Evolutionary conservation across 805 yeast genomes (phyloP).

Genomic region (Candida nanaspora): DNA sequence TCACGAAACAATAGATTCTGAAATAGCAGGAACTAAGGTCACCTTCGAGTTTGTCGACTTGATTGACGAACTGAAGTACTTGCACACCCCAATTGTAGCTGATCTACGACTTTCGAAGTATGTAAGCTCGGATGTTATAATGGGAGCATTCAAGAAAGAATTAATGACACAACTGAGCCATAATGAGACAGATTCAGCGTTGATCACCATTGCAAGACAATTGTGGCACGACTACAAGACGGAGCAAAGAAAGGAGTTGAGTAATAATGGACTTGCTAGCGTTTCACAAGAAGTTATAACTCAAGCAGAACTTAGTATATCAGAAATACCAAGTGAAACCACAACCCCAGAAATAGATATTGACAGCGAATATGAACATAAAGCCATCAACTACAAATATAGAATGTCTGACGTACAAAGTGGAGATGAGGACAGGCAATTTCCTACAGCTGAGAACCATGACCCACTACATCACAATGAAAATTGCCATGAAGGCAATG

Average conservation of each 20-base stretch:
- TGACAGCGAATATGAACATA: neutral
- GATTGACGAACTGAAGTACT: conserved; percentile 10
- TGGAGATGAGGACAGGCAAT: neutral
- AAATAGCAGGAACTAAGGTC: conserved; percentile 43
- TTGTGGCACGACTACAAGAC: neutral
- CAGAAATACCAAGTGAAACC: neutral
- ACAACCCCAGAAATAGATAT: no score
- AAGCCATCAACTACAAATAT: neutral
- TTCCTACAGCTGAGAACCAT: no score
- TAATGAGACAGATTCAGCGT: conserved; percentile 1
- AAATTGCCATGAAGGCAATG: neutral
- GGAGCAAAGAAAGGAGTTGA: no score
- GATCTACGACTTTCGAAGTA: conserved; percentile 9
- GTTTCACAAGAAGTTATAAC: neutral
- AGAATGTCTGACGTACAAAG: neutral
- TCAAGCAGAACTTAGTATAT: neutral
- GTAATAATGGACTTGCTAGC: no score
- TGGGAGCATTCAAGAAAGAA: neutral
- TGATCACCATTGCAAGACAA: conserved; percentile 1
- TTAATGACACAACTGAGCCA: neutral
- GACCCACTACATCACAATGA: no score
- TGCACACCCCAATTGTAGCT: conserved; percentile 15
- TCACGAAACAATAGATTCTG: conserved; percentile 40
- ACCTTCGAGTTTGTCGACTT: conserved; percentile 38
- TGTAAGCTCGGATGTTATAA: conserved; percentile 2